These are phyloP conservation scores for Paramecium pentaurelia DNA, from an alignment of 73 alveolate genomes.

Conservation along the genomic window DNA sequence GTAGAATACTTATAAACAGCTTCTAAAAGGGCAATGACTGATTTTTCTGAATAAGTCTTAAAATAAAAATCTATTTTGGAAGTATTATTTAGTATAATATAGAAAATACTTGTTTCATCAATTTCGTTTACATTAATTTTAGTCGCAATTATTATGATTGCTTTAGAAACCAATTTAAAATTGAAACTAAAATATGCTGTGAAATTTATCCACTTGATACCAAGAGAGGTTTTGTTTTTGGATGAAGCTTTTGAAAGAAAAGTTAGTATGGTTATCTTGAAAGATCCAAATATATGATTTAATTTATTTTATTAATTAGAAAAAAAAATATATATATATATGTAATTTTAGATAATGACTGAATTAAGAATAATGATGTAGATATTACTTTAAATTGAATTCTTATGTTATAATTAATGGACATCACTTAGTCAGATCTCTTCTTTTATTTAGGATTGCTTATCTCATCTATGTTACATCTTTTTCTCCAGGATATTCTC, in stretches of 20 bases:
- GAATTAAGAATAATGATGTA: neutral
- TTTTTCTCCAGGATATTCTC: conserved; percentile 62
- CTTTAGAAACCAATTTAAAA: neutral
- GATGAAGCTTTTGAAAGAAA: neutral
- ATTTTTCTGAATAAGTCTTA: neutral
- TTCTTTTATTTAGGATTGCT: conserved; percentile 50
- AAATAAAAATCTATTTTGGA: neutral
- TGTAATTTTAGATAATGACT: neutral
- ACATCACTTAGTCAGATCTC: conserved; percentile 42
- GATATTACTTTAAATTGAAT: neutral
- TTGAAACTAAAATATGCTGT: neutral
- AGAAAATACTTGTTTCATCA: neutral
- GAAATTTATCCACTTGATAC: neutral
- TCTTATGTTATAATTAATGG: neutral
- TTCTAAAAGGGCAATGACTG: neutral
- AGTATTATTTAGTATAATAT: neutral
- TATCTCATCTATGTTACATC: conserved; percentile 54
- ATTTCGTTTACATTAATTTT: neutral
- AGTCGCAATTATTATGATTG: neutral
- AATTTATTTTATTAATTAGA: neutral
- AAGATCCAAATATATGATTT: neutral
- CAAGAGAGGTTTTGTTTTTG: neutral
- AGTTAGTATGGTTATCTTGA: neutral
- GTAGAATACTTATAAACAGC: neutral
- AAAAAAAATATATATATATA: too few relatives aligned